A percentile compares a stretch with the other conserved stretches of the same genome.
Evolutionary conservation across 768 basidiomycete species (phyloP).

Genomic region (Lentinula detonsa): DNA sequence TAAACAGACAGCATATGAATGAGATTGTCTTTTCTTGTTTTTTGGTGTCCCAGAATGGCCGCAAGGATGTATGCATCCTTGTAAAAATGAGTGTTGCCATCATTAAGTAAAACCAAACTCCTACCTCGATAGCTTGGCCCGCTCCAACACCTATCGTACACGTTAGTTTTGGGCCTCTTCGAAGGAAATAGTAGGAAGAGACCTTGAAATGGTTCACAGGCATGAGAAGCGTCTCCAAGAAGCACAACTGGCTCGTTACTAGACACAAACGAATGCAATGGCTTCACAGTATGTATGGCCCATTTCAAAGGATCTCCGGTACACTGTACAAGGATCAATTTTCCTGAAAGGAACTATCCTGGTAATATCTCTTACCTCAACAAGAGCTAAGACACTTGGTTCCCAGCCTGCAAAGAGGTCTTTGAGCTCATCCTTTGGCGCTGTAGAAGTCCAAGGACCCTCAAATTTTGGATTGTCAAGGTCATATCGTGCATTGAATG

Average conservation of each 20-base stretch:
- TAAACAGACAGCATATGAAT: slow-evolving; percentile 24
- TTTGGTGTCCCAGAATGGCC: slow-evolving; percentile 2
- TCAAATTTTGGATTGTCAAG: slow-evolving; percentile 21
- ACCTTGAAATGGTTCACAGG: not conserved
- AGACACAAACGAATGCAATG: slow-evolving; percentile 21
- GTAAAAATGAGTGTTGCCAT: not conserved
- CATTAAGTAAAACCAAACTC: not conserved
- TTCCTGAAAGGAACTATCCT: not conserved
- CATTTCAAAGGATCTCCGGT: slow-evolving; percentile 20
- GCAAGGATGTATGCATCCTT: slow-evolving; percentile 9
- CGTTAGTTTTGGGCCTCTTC: not conserved
- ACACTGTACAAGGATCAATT: slow-evolving; percentile 11
- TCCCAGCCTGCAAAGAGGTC: slow-evolving; percentile 29
- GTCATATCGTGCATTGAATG: slow-evolving; percentile 24
- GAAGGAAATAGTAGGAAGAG: no score
- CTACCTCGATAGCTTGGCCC: slow-evolving; percentile 32
- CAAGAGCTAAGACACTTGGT: slow-evolving; percentile 25
- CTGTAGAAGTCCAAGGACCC: slow-evolving; percentile 23
- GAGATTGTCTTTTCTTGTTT: slow-evolving; percentile 11
- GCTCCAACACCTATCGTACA: slow-evolving; percentile 27
- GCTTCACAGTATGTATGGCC: slow-evolving; percentile 22
- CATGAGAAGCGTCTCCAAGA: slow-evolving; percentile 26
- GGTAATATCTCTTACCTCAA: slow-evolving; percentile 21
- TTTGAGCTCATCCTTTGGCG: slow-evolving; percentile 19
- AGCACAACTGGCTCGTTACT: slow-evolving; percentile 21